Conservation (phyloP, 148 eudicot species). For the Camellia sinensis region DNA sequence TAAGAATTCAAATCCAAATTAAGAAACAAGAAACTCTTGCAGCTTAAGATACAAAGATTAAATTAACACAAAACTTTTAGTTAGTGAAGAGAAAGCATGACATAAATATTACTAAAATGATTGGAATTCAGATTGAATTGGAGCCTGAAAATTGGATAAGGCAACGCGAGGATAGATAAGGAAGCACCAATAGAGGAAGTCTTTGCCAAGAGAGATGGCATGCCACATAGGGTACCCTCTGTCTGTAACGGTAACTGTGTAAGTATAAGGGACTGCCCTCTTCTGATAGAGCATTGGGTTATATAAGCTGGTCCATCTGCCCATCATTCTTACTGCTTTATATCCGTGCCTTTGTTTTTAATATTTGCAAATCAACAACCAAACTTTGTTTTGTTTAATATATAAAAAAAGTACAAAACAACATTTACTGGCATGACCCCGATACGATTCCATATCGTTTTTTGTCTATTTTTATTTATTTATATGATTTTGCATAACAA, state of each 20-base stretch:
- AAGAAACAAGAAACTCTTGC: no score
- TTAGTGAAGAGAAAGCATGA: no score
- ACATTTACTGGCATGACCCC: no score
- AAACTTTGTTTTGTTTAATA: no score
- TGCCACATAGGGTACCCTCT: constrained; percentile 52
- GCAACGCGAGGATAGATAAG: constrained; percentile 43
- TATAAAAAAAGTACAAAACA: no score
- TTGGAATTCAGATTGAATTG: constrained; percentile 26
- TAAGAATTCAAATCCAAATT: no score
- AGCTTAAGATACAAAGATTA: no score
- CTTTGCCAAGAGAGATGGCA: constrained; percentile 44
- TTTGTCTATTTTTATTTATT: no score
- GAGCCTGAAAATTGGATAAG: constrained; percentile 35
- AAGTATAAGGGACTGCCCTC: constrained; percentile 39
- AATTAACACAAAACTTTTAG: no score
- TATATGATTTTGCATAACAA: no score
- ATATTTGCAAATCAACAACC: no score
- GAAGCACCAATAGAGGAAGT: constrained; percentile 46
- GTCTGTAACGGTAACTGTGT: constrained; percentile 41
- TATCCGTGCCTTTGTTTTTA: constrained; percentile 40
- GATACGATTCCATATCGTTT: no score
- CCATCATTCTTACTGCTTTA: constrained; percentile 49
- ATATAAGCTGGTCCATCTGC: constrained; percentile 58
- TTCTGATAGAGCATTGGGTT: constrained; percentile 48
- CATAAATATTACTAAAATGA: constrained; percentile 30